These are phyloP conservation scores for Cordyceps javanica DNA, from an alignment of 2,329 filamentous ascomycete species.

Conservation along the genomic window DNA sequence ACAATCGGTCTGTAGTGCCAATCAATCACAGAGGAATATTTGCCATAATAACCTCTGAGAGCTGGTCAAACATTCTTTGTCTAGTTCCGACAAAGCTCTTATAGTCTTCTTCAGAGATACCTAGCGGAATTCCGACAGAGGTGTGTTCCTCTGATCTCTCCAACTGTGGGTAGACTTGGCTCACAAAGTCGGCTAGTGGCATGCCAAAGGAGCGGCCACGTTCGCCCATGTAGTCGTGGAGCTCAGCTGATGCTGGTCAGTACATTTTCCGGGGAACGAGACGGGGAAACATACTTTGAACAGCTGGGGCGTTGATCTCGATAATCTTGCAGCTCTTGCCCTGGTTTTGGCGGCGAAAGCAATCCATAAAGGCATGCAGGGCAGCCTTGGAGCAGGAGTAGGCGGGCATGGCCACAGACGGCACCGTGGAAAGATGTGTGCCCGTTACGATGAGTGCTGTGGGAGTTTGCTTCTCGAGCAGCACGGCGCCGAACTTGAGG, in stretches of 20 bases:
- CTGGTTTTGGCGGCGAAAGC: slow-evolving; percentile 17
- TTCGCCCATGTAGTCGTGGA: slow-evolving; percentile 15
- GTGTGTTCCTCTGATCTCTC: slow-evolving; percentile 32
- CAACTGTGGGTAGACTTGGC: slow-evolving; percentile 40
- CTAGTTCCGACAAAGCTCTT: slow-evolving; percentile 4
- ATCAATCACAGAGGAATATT: not conserved
- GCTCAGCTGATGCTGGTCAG: slow-evolving; percentile 8
- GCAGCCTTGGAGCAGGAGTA: slow-evolving; percentile 20
- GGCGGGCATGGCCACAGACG: slow-evolving; percentile 15
- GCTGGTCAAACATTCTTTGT: slow-evolving; percentile 9
- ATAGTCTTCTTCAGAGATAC: not conserved
- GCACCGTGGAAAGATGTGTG: slow-evolving; percentile 15
- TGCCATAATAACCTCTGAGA: not conserved
- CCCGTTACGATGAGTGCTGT: slow-evolving; percentile 18
- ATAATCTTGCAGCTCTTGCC: slow-evolving; percentile 15
- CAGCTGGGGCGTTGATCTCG: slow-evolving; percentile 17
- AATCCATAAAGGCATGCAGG: slow-evolving; percentile 17
- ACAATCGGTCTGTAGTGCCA: too few species aligned
- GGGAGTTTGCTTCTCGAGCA: slow-evolving; percentile 13
- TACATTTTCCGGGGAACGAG: not conserved
- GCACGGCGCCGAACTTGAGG: slow-evolving; percentile 17
- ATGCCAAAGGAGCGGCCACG: slow-evolving; percentile 22
- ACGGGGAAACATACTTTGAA: slow-evolving; percentile 15
- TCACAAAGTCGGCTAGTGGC: slow-evolving; percentile 32
- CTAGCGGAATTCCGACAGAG: not conserved